Evolutionary conservation across 371 early-diverging fungal species (phyloP).

Genomic region (Circinella umbellata): DNA sequence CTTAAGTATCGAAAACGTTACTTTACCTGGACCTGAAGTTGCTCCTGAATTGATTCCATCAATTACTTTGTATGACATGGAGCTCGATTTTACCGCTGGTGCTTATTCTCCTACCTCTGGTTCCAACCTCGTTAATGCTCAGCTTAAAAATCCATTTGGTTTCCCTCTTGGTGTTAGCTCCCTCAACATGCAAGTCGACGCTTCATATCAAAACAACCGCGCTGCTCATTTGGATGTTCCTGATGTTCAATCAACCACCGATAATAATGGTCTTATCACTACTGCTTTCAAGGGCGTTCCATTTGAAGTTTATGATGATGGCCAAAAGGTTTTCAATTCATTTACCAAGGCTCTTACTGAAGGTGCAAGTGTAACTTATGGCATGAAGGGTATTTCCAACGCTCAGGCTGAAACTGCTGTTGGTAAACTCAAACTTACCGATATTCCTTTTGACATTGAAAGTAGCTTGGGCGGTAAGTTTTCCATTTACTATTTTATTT

Average conservation of each 20-base stretch:
- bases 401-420: constrained; percentile 56
- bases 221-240: constrained; percentile 57
- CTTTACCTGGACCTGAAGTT: constrained; percentile 34
- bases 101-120: constrained; percentile 53
- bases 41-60: constrained; percentile 25
- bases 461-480: constrained; percentile 54
- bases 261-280: constrained; percentile 37
- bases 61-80: constrained; percentile 49
- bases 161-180: constrained; percentile 59
- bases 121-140: constrained; percentile 51
- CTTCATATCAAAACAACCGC: constrained; percentile 30
- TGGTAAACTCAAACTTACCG: constrained; percentile 50
- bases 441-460: constrained; percentile 48
- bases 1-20: constrained; percentile 54
- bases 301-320: constrained; percentile 43
- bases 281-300: constrained; percentile 52
- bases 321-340: constrained; percentile 38
- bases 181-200: constrained; percentile 48
- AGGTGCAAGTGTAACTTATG: constrained; percentile 44
- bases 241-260: constrained; percentile 46
- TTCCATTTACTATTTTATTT: constrained; percentile 12
- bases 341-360: constrained; percentile 54
- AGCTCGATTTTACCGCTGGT: constrained; percentile 57
- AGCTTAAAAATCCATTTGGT: constrained; percentile 60
- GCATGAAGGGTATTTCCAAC: constrained; percentile 51